These are phyloP conservation scores for Colletotrichum gigasporum DNA, from an alignment of 2,329 filamentous ascomycete species.

Conservation along the genomic window DNA sequence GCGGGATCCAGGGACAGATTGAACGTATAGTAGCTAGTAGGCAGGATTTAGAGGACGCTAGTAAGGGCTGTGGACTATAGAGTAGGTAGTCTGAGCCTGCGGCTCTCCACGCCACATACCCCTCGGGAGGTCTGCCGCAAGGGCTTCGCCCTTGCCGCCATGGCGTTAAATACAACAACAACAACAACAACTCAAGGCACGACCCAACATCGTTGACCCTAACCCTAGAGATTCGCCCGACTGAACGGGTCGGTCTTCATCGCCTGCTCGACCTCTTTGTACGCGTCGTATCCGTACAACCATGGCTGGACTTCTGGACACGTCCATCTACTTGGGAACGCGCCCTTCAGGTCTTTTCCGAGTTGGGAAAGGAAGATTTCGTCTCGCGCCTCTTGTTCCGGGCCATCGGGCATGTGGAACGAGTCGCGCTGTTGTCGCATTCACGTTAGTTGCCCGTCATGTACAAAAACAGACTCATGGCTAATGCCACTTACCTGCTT, in stretches of 20 bases:
- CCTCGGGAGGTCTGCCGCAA: no score
- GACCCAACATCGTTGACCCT: no score
- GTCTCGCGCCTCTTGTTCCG: slow-evolving; percentile 67
- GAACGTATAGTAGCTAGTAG: no score
- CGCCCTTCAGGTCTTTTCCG: slow-evolving; percentile 57
- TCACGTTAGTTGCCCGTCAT: not conserved
- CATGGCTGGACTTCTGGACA: slow-evolving; percentile 71
- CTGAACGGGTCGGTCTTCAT: slow-evolving; percentile 12
- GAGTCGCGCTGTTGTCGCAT: slow-evolving; percentile 52
- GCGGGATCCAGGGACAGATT: no score
- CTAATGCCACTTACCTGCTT: slow-evolving; percentile 25
- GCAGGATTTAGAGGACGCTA: no score
- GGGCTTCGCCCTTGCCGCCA: no score
- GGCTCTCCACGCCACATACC: no score
- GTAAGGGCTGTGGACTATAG: no score
- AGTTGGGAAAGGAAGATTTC: slow-evolving; percentile 64
- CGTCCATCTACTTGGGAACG: slow-evolving; percentile 72
- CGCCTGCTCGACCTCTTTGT: slow-evolving; percentile 23
- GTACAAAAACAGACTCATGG: not conserved
- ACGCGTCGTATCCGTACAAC: slow-evolving; percentile 72
- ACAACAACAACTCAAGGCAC: no score
- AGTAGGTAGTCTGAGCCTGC: no score
- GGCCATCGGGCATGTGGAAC: slow-evolving; percentile 64
- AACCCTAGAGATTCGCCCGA: not conserved
- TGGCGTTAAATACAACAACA: no score